Percentiles rank a stretch among this genome's conserved stretches.
These are phyloP conservation scores for Amanita subjunquillea DNA, from an alignment of 768 basidiomycete species.

Conservation along the genomic window DNA sequence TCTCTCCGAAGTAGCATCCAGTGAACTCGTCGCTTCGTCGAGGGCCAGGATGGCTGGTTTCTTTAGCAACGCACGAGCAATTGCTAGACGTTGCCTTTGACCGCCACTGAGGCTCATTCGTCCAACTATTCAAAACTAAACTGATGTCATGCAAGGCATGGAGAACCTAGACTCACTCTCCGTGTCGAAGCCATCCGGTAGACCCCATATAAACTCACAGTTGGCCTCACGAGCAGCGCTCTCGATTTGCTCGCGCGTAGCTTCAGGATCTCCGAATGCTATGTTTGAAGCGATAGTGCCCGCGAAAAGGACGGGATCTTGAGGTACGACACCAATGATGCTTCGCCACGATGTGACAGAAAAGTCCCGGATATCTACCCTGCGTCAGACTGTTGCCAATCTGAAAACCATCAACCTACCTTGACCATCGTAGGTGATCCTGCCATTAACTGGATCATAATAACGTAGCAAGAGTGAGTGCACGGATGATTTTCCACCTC, in stretches of 20 bases:
- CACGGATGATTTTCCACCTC: conserved; percentile 89
- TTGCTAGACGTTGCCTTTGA: conserved; percentile 73
- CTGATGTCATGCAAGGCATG: neutral
- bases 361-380: conserved; percentile 77
- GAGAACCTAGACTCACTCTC: conserved; percentile 44
- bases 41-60: conserved; percentile 82
- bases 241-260: conserved; percentile 77
- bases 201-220: conserved; percentile 92
- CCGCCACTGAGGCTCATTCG: conserved; percentile 67
- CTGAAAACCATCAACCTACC: conserved; percentile 32
- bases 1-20: conserved; percentile 85
- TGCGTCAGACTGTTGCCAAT: neutral
- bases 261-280: conserved; percentile 70
- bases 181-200: conserved; percentile 93
- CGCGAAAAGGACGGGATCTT: conserved; percentile 86
- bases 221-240: conserved; percentile 84
- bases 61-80: conserved; percentile 80
- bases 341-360: conserved; percentile 79
- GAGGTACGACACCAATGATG: conserved; percentile 90
- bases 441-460: conserved; percentile 81
- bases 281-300: conserved; percentile 95
- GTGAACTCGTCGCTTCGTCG: conserved; percentile 83
- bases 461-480: conserved; percentile 82
- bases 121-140: conserved; percentile 35
- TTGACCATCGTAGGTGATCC: conserved; percentile 77